Conservation (phyloP, 306 rosid genomes). For the Lagenaria siceraria region DNA sequence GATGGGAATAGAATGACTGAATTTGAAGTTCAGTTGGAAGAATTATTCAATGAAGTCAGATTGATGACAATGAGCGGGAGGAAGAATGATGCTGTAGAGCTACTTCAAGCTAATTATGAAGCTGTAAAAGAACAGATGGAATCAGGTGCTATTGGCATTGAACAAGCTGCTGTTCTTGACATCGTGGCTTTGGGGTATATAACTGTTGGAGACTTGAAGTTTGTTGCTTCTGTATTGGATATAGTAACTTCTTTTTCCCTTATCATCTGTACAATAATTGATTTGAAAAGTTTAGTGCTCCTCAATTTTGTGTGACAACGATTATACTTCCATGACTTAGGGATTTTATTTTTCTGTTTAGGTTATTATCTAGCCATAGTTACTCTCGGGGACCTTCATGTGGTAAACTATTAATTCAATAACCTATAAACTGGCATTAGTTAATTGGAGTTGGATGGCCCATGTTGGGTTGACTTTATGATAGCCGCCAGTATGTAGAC, state of each 20-base stretch:
- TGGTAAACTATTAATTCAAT: not conserved
- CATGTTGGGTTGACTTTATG: not conserved
- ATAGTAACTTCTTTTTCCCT: constrained; percentile 30
- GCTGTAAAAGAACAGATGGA: constrained; percentile 58
- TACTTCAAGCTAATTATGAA: constrained; percentile 73
- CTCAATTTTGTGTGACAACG: not conserved
- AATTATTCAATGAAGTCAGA: constrained; percentile 66
- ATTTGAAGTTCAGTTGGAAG: constrained; percentile 61
- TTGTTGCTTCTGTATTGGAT: constrained; percentile 37
- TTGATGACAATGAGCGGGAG: constrained; percentile 51
- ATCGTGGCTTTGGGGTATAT: constrained; percentile 61
- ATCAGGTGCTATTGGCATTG: constrained; percentile 55
- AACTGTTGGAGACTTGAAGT: constrained; percentile 63
- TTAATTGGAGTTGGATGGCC: not conserved
- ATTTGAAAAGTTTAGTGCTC: not conserved
- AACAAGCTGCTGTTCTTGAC: constrained; percentile 73
- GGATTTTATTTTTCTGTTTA: not conserved
- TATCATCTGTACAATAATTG: constrained; percentile 9
- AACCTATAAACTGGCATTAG: not conserved
- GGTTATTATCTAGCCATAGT: not conserved
- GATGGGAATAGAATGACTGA: constrained; percentile 13
- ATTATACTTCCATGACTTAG: not conserved
- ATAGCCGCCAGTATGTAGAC: not conserved
- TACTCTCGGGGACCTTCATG: not conserved
- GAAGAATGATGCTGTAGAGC: constrained; percentile 41